A percentile compares a stretch with the other conserved stretches of the same genome.
Evolutionary conservation across 768 basidiomycete species (phyloP).

Genomic region (Amanita pseudoporphyria): DNA sequence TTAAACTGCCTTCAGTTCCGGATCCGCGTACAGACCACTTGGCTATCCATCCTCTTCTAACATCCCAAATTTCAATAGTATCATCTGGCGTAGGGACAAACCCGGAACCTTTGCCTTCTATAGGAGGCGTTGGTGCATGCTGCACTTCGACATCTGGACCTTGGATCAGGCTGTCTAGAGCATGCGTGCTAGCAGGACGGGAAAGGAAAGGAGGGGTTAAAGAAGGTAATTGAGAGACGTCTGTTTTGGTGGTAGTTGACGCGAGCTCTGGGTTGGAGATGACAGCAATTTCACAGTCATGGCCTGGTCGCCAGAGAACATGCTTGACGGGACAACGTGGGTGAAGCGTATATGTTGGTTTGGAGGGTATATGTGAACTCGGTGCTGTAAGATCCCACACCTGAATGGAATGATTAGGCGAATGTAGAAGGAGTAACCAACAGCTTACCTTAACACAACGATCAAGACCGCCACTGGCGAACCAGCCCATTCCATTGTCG

Average conservation of each 20-base stretch:
- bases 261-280: slow-evolving; percentile 55
- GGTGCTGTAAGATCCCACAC: slow-evolving; percentile 63
- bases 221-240: slow-evolving; percentile 1
- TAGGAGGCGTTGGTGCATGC: not conserved
- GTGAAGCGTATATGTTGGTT: slow-evolving; percentile 62
- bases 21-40: slow-evolving; percentile 72
- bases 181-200: not conserved
- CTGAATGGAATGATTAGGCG: slow-evolving; percentile 20
- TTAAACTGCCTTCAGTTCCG: slow-evolving; percentile 60
- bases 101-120: slow-evolving; percentile 13
- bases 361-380: slow-evolving; percentile 43
- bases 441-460: slow-evolving; percentile 59
- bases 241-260: slow-evolving; percentile 18
- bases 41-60: slow-evolving; percentile 67
- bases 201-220: not conserved
- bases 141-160: not conserved
- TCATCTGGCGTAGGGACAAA: slow-evolving; percentile 29
- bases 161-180: not conserved
- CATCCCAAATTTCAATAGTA: slow-evolving; percentile 81
- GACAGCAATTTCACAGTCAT: slow-evolving; percentile 67
- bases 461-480: slow-evolving; percentile 74
- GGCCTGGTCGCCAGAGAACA: slow-evolving; percentile 68
- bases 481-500: slow-evolving; percentile 50
- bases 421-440: slow-evolving; percentile 4
- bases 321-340: slow-evolving; percentile 68